A percentile compares a stretch with the other conserved stretches of the same genome.
These are phyloP conservation scores for Multifurca ochricompacta DNA, from an alignment of 768 basidiomycete genomes.

Conservation along the genomic window DNA sequence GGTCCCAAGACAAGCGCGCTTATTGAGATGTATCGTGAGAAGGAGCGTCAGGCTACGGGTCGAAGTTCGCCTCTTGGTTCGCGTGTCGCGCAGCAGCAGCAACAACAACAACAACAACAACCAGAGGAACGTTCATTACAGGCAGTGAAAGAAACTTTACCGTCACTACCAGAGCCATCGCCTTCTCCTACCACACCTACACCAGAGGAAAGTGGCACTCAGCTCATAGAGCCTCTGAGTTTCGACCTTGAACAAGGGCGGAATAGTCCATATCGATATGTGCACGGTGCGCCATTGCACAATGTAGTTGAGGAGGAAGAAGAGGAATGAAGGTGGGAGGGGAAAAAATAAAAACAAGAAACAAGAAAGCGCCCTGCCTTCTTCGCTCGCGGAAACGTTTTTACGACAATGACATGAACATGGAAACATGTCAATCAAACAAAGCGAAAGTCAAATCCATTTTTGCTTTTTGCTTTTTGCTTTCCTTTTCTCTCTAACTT, in stretches of 20 bases:
- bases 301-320: constrained; percentile 84
- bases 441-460: not conserved
- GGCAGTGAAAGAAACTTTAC: not conserved
- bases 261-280: constrained; percentile 61
- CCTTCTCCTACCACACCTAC: not conserved
- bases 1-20: constrained; percentile 60
- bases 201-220: constrained; percentile 23
- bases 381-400: no score
- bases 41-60: constrained; percentile 37
- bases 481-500: not conserved
- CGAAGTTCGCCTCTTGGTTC: constrained; percentile 24
- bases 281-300: constrained; percentile 79
- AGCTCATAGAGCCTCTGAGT: constrained; percentile 30
- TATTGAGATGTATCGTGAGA: constrained; percentile 81
- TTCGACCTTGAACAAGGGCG: constrained; percentile 38
- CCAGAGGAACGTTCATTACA: not conserved
- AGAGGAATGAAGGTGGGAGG: constrained; percentile 35
- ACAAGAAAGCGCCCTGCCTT: no score
- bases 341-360: no score
- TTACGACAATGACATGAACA: no score
- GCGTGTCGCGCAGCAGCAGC: not conserved
- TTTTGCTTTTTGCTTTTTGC: not conserved
- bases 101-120: not conserved
- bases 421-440: no score
- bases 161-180: constrained; percentile 9